Percentiles rank a stretch among this genome's conserved stretches.
Conservation (phyloP, 768 basidiomycete genomes). For the Serendipita vermifera region DNA sequence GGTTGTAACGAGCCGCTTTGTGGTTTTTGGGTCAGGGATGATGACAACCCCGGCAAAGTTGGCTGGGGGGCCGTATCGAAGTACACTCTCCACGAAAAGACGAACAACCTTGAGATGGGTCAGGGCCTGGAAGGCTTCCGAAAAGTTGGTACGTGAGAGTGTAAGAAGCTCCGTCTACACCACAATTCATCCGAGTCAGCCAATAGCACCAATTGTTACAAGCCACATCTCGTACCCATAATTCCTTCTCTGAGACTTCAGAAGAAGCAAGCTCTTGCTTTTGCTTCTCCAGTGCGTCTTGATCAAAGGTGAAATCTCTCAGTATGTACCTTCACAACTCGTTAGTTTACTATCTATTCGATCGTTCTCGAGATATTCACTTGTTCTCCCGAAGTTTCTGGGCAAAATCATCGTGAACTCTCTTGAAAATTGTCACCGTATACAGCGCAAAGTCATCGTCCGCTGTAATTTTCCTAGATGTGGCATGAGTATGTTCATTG, state of each 20-base stretch:
- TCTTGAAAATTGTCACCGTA: conserved; percentile 76
- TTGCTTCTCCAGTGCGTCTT: conserved; percentile 67
- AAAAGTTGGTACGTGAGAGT: conserved; percentile 88
- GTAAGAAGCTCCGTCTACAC: conserved; percentile 85
- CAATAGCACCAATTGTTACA: neutral
- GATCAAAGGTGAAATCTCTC: conserved; percentile 86
- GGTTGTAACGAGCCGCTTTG: conserved; percentile 60
- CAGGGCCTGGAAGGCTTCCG: conserved; percentile 87
- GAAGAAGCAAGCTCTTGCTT: conserved; percentile 67
- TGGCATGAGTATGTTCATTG: neutral
- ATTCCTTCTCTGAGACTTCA: conserved; percentile 81
- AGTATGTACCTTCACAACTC: conserved; percentile 75
- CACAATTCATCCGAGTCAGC: neutral
- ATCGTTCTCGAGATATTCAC: conserved; percentile 45
- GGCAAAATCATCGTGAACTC: conserved; percentile 80
- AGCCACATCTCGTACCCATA: conserved; percentile 56
- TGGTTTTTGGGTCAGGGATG: conserved; percentile 80
- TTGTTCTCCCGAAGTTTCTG: conserved; percentile 95
- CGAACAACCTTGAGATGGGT: conserved; percentile 88
- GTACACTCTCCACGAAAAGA: conserved; percentile 86
- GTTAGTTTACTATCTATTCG: neutral
- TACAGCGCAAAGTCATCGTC: conserved; percentile 87
- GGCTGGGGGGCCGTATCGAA: conserved; percentile 90
- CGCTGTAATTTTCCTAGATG: conserved; percentile 49
- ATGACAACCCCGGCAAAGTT: conserved; percentile 72